A percentile compares a stretch with the other conserved stretches of the same genome.
These are phyloP conservation scores for Aspergillus melleus DNA, from an alignment of 2,329 filamentous ascomycete genomes.

Conservation along the genomic window DNA sequence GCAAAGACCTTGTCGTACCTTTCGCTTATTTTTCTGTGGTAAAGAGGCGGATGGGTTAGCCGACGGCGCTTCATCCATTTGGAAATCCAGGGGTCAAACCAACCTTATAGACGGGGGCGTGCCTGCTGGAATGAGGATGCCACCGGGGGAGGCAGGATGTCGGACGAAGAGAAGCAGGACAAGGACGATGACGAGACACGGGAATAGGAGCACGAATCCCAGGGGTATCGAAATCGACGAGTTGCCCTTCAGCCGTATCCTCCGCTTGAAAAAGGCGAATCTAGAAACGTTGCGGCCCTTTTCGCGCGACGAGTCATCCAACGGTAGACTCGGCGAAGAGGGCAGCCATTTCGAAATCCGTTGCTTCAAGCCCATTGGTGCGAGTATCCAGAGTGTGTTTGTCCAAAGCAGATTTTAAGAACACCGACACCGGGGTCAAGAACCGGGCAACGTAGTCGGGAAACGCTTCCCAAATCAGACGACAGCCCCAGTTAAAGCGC, in stretches of 20 bases:
- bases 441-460: constrained; percentile 11
- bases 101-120: constrained; percentile 88
- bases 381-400: constrained; percentile 28
- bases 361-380: constrained; percentile 55
- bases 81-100: constrained; percentile 25
- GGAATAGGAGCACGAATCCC: constrained; percentile 89
- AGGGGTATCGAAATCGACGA: constrained; percentile 90
- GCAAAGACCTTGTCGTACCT: constrained; percentile 97
- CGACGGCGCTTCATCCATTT: neutral
- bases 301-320: constrained; percentile 49
- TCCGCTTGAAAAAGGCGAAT: constrained; percentile 80
- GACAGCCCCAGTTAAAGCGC: neutral
- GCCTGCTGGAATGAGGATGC: constrained; percentile 83
- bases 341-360: constrained; percentile 55
- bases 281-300: constrained; percentile 47
- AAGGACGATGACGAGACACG: constrained; percentile 84
- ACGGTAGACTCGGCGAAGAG: constrained; percentile 45
- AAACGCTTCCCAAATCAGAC: constrained; percentile 3
- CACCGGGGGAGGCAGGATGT: constrained; percentile 78
- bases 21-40: constrained; percentile 85
- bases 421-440: constrained; percentile 10
- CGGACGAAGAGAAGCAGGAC: constrained; percentile 87
- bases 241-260: constrained; percentile 85
- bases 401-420: constrained; percentile 8
- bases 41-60: constrained; percentile 15